A percentile compares a stretch with the other conserved stretches of the same genome.
Evolutionary conservation across 805 yeast genomes (phyloP).

Genomic region (Lipomyces spencermartinsiae): DNA sequence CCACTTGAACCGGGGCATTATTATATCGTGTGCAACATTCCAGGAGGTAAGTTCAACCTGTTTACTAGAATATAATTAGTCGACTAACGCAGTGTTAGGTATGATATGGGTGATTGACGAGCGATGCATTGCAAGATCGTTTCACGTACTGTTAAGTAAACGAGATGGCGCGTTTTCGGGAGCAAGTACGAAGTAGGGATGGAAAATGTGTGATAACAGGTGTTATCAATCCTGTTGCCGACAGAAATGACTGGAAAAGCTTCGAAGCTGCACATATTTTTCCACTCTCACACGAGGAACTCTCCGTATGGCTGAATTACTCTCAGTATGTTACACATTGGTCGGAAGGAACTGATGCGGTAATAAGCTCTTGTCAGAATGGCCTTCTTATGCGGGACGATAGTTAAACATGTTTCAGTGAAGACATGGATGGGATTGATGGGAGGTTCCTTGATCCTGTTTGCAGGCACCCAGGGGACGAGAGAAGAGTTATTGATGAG

Average conservation of each 20-base stretch:
- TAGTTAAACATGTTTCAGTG: not conserved
- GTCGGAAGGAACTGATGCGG: not conserved
- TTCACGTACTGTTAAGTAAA: not conserved
- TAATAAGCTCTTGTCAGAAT: slow-evolving; percentile 7
- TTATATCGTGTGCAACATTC: slow-evolving; percentile 1
- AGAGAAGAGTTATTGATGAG: slow-evolving; percentile 1
- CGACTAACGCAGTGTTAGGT: not conserved
- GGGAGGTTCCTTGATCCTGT: not conserved
- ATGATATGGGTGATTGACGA: slow-evolving; percentile 3
- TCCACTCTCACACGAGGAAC: not conserved
- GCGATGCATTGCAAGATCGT: not conserved
- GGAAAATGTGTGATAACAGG: slow-evolving; percentile 1
- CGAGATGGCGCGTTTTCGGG: not conserved
- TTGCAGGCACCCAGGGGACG: not conserved
- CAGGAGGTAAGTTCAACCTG: not conserved
- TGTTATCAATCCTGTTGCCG: not conserved
- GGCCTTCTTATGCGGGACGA: slow-evolving; percentile 3
- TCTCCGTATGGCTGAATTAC: not conserved
- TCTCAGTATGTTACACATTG: not conserved
- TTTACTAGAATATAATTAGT: not conserved
- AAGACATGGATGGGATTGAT: not conserved
- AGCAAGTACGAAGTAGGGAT: slow-evolving; percentile 1
- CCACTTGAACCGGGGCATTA: not conserved
- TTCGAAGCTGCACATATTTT: slow-evolving; percentile 2
- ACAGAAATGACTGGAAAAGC: not conserved